These are phyloP conservation scores for Syzygium aromaticum DNA, from an alignment of 345 rosid species.

Conservation along the genomic window DNA sequence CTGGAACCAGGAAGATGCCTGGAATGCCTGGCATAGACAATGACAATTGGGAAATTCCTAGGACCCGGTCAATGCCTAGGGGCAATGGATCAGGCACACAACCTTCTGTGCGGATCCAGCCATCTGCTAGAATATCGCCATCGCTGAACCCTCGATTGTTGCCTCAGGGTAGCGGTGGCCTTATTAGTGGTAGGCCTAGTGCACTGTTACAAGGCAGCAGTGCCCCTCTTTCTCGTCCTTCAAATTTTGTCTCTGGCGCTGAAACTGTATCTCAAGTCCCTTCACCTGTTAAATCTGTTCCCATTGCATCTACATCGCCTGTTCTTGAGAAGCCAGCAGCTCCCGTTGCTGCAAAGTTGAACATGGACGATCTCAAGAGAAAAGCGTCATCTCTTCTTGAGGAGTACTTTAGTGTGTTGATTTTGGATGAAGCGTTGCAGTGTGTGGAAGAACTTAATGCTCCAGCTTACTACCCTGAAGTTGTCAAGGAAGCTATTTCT, in stretches of 20 bases:
- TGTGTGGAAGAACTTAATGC: conserved; percentile 66
- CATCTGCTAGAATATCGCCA: conserved; percentile 35
- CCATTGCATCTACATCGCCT: conserved; percentile 14
- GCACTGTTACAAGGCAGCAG: conserved; percentile 60
- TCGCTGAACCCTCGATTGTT: conserved; percentile 47
- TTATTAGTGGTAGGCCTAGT: conserved; percentile 52
- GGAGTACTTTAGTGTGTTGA: conserved; percentile 53
- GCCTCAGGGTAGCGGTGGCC: conserved; percentile 70
- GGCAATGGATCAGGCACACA: conserved; percentile 47
- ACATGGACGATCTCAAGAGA: conserved; percentile 38
- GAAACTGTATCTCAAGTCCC: conserved; percentile 8
- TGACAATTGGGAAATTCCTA: conserved; percentile 73
- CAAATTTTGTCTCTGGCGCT: conserved; percentile 4
- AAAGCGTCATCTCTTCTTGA: conserved; percentile 60
- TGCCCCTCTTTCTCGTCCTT: conserved; percentile 11
- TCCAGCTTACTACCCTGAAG: conserved; percentile 59
- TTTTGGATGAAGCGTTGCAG: conserved; percentile 61
- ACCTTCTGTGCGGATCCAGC: conserved; percentile 28
- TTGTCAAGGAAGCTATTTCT: conserved; percentile 72
- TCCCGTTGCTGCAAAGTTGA: conserved; percentile 20
- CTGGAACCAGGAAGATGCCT: conserved; percentile 82
- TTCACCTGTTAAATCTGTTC: conserved; percentile 11
- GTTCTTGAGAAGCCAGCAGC: conserved; percentile 20
- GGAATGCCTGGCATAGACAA: conserved; percentile 72
- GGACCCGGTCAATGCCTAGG: conserved; percentile 62